Evolutionary conservation across 75 land plant species (phyloP), one percentile per base, ranked within the genome.

Genomic region (Selaginella moellendorffii): DNA sequence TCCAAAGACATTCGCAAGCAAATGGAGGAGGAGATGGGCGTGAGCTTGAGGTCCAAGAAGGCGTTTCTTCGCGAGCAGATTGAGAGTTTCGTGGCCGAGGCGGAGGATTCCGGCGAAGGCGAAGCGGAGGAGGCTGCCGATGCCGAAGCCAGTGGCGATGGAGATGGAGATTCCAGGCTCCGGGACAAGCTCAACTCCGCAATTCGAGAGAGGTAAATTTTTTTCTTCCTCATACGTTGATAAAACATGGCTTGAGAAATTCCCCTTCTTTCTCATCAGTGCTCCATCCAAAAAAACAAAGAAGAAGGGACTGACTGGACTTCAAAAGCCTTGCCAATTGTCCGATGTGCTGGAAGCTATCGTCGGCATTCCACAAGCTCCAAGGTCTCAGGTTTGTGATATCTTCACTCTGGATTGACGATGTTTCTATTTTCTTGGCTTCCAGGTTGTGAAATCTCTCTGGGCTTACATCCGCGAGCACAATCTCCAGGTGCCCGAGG

Each of bases 21-120:
- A 67, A 68, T 91, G 51, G 85, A 91, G 77, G 73, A 76, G 54
- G 86, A 91, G 22, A 76, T 91, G 23, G 82, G 81, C 0, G 68
- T 82, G 26, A 84, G 87, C 65, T 71, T 91, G 54, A 63, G 88
- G 30, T 65, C 75, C 25, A 82, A 71, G 76, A 91, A 84, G 69
- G 73, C 69, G 28, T 85, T 91, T 68, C 79, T 91, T 27, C 60
- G 93, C n/a, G 74, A 87, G 73, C 93, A 85, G 52, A 74, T 91
- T 2, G 93, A 91, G 61, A 65, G 78, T 29, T 87, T 71, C 74
- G 72, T 90, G 30, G 75, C 69, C 58, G 27, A 53, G 31, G 59
- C n/a, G 8, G 24, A 56, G 25, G 59, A 25, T 56, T 8, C 5
- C 24, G 59, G n/a, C 8, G 17, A 8, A 19, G 59, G n/a, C 8